phyloP scores from a whole-genome alignment of 164 flowering plant genomes.

The Kalanchoe fedtschenkoi region DNA sequence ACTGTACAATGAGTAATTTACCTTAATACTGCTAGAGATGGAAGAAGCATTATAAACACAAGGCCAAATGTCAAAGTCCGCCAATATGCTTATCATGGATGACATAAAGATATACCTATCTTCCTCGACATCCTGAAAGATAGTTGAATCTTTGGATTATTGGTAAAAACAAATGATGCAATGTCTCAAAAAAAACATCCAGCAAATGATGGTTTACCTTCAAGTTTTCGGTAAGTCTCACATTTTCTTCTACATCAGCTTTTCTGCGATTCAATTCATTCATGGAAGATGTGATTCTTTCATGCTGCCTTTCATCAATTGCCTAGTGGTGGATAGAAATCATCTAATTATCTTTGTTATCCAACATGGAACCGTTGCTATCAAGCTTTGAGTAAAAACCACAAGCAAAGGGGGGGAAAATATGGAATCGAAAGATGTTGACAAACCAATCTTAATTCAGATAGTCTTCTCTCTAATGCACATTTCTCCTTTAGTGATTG shows the following conservation, averaged over 20 bases:
- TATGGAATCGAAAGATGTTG: background rate
- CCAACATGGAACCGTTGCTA: background rate
- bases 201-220: slow-evolving; percentile 33
- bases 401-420: slow-evolving; percentile 2
- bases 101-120: slow-evolving; percentile 67
- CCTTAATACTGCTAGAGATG: slow-evolving; percentile 57
- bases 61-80: slow-evolving; percentile 65
- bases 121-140: slow-evolving; percentile 61
- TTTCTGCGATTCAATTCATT: slow-evolving; percentile 64
- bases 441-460: slow-evolving; percentile 80
- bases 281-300: slow-evolving; percentile 46
- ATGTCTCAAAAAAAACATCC: background rate
- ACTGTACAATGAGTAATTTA: slow-evolving; percentile 11
- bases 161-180: background rate
- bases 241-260: slow-evolving; percentile 65
- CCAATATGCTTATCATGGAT: slow-evolving; percentile 65
- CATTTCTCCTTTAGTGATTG: slow-evolving; percentile 64
- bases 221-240: slow-evolving; percentile 53
- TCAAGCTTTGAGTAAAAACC: background rate
- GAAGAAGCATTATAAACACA: slow-evolving; percentile 55
- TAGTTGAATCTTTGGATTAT: background rate
- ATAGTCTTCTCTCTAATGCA: slow-evolving; percentile 57
- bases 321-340: slow-evolving; percentile 35
- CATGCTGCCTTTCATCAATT: slow-evolving; percentile 71
- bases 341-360: slow-evolving; percentile 7